phyloP scores from a whole-genome alignment of 805 yeast genomes.

The Wickerhamomyces xylosicus region DNA sequence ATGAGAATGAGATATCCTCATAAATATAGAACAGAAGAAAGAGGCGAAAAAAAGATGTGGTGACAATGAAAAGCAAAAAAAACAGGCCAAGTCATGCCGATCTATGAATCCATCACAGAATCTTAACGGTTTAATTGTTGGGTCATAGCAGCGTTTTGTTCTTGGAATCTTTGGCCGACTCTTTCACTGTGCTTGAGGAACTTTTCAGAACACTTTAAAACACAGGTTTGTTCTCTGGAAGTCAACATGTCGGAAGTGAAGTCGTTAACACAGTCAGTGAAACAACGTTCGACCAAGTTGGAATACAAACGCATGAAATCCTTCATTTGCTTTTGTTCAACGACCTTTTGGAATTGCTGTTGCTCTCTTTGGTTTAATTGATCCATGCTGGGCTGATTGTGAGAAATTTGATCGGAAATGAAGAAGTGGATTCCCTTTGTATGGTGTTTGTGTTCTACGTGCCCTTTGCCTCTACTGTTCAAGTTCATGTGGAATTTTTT shows the following conservation, averaged over 20 bases:
- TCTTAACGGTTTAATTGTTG: slow-evolving; percentile 43
- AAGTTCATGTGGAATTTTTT: background rate
- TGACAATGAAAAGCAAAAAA: background rate
- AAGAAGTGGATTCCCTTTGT: too few species aligned
- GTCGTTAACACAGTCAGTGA: slow-evolving; percentile 95
- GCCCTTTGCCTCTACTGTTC: background rate
- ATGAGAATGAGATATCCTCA: background rate
- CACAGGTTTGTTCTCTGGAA: slow-evolving; percentile 75
- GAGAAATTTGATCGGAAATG: background rate
- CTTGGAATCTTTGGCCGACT: slow-evolving; percentile 98
- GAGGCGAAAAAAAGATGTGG: background rate
- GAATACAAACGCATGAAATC: slow-evolving; percentile 98
- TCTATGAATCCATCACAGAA: background rate
- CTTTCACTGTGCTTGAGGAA: slow-evolving; percentile 97
- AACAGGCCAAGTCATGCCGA: background rate
- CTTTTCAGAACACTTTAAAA: slow-evolving; percentile 90
- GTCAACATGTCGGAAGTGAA: slow-evolving; percentile 89
- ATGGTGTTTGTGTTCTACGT: too few species aligned
- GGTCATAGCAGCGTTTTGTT: slow-evolving; percentile 78
- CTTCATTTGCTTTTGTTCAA: slow-evolving; percentile 96
- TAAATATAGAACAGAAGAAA: too few species aligned
- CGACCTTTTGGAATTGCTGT: slow-evolving; percentile 90
- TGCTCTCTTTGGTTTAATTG: slow-evolving; percentile 92
- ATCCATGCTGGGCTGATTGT: slow-evolving; percentile 52
- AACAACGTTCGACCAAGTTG: slow-evolving; percentile 91